Base-by-base conservation (phyloP, 2,329 filamentous ascomycete species). In the Cryoendolithus antarcticus region DNA sequence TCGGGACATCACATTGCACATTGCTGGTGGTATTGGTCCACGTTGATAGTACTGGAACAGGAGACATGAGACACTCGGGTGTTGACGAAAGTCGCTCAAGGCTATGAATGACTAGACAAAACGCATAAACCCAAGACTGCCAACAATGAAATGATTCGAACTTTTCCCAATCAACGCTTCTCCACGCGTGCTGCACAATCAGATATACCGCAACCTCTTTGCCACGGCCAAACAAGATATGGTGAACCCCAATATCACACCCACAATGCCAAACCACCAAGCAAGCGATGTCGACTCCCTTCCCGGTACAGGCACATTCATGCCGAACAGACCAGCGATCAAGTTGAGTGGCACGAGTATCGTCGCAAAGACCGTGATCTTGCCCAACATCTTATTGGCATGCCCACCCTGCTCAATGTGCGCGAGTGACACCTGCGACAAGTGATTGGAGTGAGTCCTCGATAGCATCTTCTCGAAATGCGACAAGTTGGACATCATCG, bases 401-500 rank as follows among this genome's bases (percentile, higher is more conserved):
- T 79, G 73, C 43, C 88, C 94, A 19, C 88, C 88, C 59, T 93
- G 80, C 1, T 81, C 77, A 53, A 94, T 84, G 61, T 84, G 89
- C 60, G 93, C 86, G 52, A 96, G 88, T 30, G 82, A 89, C 46
- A 96, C 76, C 57, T 95, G 91, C 1, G 91, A 89, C 30, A 98
- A 73, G 57, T 98, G 96, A 61, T 96, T 98, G 67, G 82, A 85
- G 66, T 98, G 91, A 2, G 84, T 83, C 13, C 91, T 82, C 21
- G 82, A 88, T 37, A 98, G 73, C 73, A 98, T 95, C 71, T 96
- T 96, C 61, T 98, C 91, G 51, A 94, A 95, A 59, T 98, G 91
- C 1, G 78, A 78, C 52, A 98, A 64, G 62, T 93, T 98, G 50
- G 84, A 91, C 74, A 94, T 93, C 89, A 96, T 96, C 34, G 91